Percentiles rank a stretch among this genome's conserved stretches.
Evolutionary conservation across 768 basidiomycete genomes (phyloP).

Genomic region (Leccinellum rugosiceps): DNA sequence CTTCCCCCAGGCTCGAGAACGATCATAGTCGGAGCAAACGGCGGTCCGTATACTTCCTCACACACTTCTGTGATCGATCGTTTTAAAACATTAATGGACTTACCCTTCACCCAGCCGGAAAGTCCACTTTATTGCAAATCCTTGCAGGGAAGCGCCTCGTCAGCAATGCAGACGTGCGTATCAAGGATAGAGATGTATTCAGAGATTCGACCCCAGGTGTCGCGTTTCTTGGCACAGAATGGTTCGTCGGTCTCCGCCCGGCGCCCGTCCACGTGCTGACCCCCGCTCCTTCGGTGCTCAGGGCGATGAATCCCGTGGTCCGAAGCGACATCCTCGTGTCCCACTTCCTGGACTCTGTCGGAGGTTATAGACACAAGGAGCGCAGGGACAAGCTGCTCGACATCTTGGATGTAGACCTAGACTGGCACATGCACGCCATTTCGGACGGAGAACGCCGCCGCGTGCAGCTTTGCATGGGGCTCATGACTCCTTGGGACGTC

Average conservation of each 20-base stretch:
- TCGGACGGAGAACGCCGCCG: slow-evolving; percentile 93
- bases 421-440: slow-evolving; percentile 95
- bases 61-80: neutral
- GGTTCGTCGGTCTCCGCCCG: slow-evolving; percentile 44
- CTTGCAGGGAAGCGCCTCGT: slow-evolving; percentile 89
- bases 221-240: slow-evolving; percentile 91
- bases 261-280: neutral
- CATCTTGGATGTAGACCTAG: slow-evolving; percentile 91
- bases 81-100: neutral
- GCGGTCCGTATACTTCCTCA: slow-evolving; percentile 52
- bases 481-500: slow-evolving; percentile 94
- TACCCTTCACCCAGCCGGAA: slow-evolving; percentile 60
- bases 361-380: slow-evolving; percentile 91
- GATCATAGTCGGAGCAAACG: slow-evolving; percentile 90
- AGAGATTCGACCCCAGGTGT: slow-evolving; percentile 79
- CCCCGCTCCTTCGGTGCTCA: slow-evolving; percentile 24
- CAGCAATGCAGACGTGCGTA: slow-evolving; percentile 56
- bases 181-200: slow-evolving; percentile 87
- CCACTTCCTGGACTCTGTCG: slow-evolving; percentile 95
- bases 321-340: slow-evolving; percentile 89
- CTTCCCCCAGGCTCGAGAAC: slow-evolving; percentile 78
- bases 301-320: slow-evolving; percentile 97
- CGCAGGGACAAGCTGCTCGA: slow-evolving; percentile 82
- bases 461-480: slow-evolving; percentile 93
- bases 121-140: slow-evolving; percentile 94